Percentiles rank a stretch among this genome's conserved stretches.
These are phyloP conservation scores for Plasmodium berghei DNA, from an alignment of 169 alveolate genomes.

Conservation along the genomic window DNA sequence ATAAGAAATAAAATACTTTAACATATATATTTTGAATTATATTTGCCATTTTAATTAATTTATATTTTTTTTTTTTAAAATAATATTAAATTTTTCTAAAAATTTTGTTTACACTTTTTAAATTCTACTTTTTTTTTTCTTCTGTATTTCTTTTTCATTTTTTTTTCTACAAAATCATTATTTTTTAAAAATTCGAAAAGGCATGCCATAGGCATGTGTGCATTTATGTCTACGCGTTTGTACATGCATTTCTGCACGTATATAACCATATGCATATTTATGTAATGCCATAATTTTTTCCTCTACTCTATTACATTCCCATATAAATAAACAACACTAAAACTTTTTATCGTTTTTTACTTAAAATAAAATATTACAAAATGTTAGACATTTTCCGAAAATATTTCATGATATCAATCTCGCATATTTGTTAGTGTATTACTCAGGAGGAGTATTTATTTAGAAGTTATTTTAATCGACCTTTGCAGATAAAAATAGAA, in stretches of 20 bases:
- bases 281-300: background rate
- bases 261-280: background rate
- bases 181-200: background rate
- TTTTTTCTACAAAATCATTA: background rate
- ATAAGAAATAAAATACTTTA: constrained; percentile 93
- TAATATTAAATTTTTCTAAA: too few species aligned
- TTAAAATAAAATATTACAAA: background rate
- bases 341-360: background rate
- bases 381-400: too few species aligned
- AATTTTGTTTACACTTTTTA: too few species aligned
- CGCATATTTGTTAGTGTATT: too few species aligned
- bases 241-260: background rate
- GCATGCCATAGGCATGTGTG: background rate
- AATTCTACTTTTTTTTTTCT: background rate
- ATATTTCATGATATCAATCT: too few species aligned
- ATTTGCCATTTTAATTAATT: background rate
- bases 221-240: background rate
- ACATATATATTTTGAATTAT: background rate
- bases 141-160: background rate
- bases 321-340: background rate
- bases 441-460: too few species aligned
- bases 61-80: too few species aligned
- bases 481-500: too few species aligned
- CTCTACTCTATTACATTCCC: background rate
- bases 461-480: too few species aligned